Percentiles rank a stretch among this genome's conserved stretches.
phyloP scores from a whole-genome alignment of 768 basidiomycete genomes.

The Psilocybe azurescens region DNA sequence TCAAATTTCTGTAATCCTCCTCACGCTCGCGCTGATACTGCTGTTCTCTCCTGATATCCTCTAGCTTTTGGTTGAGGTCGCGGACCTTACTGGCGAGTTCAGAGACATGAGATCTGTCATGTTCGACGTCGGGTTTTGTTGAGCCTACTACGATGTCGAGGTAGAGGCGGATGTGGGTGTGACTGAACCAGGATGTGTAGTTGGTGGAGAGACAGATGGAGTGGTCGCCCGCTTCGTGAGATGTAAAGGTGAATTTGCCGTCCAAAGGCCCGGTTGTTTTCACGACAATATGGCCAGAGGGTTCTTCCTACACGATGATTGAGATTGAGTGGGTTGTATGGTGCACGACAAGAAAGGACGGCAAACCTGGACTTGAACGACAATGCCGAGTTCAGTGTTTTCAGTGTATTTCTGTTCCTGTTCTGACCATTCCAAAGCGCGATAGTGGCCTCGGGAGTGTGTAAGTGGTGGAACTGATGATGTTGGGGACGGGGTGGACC shows the following conservation, averaged over 20 bases:
- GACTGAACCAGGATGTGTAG: constrained; percentile 87
- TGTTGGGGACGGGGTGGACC: constrained; percentile 15
- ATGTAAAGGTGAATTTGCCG: constrained; percentile 63
- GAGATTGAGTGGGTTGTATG: not conserved
- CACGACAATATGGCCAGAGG: constrained; percentile 79
- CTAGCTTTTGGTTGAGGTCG: constrained; percentile 92
- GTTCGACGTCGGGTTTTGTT: constrained; percentile 82
- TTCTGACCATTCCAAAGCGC: constrained; percentile 91
- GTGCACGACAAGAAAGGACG: not conserved
- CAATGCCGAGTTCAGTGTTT: constrained; percentile 83
- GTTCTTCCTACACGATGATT: constrained; percentile 76
- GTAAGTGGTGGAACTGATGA: not conserved
- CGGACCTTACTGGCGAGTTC: constrained; percentile 83
- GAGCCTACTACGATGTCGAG: constrained; percentile 89
- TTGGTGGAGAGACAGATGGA: constrained; percentile 95
- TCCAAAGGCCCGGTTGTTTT: constrained; percentile 90
- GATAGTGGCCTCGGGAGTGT: constrained; percentile 77
- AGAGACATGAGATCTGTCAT: constrained; percentile 64
- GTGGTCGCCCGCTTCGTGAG: constrained; percentile 94
- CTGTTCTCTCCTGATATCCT: constrained; percentile 93
- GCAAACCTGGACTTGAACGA: constrained; percentile 86
- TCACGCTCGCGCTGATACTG: constrained; percentile 98
- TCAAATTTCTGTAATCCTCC: constrained; percentile 85
- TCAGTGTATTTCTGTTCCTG: constrained; percentile 64
- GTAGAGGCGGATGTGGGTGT: constrained; percentile 91